phyloP scores from a whole-genome alignment of 148 eudicot species.

The Rhododendron simsii region DNA sequence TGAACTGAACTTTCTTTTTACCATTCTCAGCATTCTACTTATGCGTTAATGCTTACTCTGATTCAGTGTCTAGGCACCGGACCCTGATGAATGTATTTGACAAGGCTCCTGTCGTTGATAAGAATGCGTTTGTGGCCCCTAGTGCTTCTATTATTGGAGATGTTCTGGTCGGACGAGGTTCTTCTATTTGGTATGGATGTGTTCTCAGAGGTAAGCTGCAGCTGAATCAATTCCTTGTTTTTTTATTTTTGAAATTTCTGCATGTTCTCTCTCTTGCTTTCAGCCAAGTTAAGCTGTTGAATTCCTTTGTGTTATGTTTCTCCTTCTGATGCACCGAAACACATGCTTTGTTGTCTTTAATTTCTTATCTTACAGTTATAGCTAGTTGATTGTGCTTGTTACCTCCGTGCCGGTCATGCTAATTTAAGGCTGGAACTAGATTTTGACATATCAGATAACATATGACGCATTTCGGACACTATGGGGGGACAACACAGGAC shows the following conservation, averaged over 20 bases:
- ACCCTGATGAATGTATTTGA: slow-evolving; percentile 74
- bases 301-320: neutral
- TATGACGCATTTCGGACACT: no score
- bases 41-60: neutral
- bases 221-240: neutral
- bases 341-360: neutral
- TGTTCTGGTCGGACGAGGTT: slow-evolving; percentile 61
- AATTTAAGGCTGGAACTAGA: neutral
- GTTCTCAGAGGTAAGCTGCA: slow-evolving; percentile 69
- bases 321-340: neutral
- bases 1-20: neutral
- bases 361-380: neutral
- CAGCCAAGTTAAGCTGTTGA: neutral
- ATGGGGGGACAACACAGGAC: no score
- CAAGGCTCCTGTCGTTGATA: slow-evolving; percentile 74
- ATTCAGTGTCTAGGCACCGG: slow-evolving; percentile 74
- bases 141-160: slow-evolving; percentile 85
- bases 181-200: slow-evolving; percentile 94
- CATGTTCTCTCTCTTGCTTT: neutral
- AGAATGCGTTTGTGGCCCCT: slow-evolving; percentile 84
- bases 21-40: neutral
- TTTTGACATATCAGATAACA: neutral
- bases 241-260: neutral
- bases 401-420: neutral
- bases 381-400: neutral